phyloP scores from a whole-genome alignment of 108 stramenopile species.

The Aurantiochytrium sp. region DNA sequence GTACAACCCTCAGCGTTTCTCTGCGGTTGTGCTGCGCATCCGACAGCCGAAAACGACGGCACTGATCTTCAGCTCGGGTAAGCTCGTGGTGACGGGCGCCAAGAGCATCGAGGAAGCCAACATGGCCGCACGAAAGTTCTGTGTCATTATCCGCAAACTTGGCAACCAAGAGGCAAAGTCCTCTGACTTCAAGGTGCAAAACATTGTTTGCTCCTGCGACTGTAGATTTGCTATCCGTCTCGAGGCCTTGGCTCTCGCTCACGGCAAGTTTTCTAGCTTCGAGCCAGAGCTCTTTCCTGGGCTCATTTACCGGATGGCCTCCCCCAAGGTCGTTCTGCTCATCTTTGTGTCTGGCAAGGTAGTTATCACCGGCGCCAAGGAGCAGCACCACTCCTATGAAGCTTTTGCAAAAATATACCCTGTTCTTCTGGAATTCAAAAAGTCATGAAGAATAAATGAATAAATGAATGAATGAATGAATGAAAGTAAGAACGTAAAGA shows the following conservation, averaged over 20 bases:
- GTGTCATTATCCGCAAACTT: neutral
- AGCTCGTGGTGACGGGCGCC: conserved; percentile 81
- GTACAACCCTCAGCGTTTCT: conserved; percentile 91
- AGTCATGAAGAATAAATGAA: neutral
- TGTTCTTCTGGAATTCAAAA: conserved; percentile 12
- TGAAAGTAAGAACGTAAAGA: too few species aligned
- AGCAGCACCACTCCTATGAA: conserved; percentile 17
- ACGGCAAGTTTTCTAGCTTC: conserved; percentile 76
- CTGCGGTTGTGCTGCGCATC: conserved; percentile 83
- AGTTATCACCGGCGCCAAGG: conserved; percentile 52
- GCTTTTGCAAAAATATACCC: conserved; percentile 43
- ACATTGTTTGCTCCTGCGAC: conserved; percentile 90
- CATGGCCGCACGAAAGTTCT: conserved; percentile 52
- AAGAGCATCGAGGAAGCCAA: conserved; percentile 70
- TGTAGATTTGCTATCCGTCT: conserved; percentile 89
- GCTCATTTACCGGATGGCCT: conserved; percentile 83
- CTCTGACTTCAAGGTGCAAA: conserved; percentile 84
- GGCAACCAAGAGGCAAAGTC: conserved; percentile 30
- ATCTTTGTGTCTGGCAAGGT: conserved; percentile 93
- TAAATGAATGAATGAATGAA: too few species aligned
- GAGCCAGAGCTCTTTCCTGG: conserved; percentile 99
- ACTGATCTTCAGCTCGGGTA: conserved; percentile 86
- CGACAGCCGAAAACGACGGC: conserved; percentile 88
- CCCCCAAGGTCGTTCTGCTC: conserved; percentile 78
- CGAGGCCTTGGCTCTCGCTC: conserved; percentile 86